Evolutionary conservation across 495 filamentous ascomycete genomes (phyloP).

Genomic region (Jackrogersella minutella): DNA sequence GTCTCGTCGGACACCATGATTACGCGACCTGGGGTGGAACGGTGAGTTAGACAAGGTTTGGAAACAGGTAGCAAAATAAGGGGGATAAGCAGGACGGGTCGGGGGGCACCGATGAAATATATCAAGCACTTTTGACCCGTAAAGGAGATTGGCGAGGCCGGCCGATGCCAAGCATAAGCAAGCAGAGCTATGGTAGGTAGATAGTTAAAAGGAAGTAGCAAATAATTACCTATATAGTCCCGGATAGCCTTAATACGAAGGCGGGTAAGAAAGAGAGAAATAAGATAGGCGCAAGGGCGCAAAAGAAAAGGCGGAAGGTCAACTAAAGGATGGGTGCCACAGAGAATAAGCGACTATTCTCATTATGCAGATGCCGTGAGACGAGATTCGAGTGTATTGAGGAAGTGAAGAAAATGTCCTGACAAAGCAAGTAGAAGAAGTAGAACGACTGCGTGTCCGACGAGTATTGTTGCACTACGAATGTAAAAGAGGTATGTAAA

Average conservation of each 20-base stretch:
- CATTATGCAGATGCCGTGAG: slow-evolving; percentile 48
- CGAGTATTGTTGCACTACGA: slow-evolving; percentile 11
- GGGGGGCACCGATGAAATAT: slow-evolving; percentile 20
- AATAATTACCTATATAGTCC: slow-evolving; percentile 10
- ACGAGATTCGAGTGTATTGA: slow-evolving; percentile 35
- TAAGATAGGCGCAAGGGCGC: slow-evolving; percentile 35
- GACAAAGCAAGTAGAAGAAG: slow-evolving; percentile 32
- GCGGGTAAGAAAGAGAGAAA: slow-evolving; percentile 10
- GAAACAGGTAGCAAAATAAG: slow-evolving; percentile 4
- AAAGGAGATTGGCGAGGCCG: slow-evolving; percentile 24
- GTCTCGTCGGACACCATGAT: slow-evolving; percentile 91
- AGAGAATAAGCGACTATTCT: slow-evolving; percentile 46
- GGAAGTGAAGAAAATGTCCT: slow-evolving; percentile 28
- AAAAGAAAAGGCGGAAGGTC: slow-evolving; percentile 29
- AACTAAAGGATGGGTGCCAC: slow-evolving; percentile 48
- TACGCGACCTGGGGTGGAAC: slow-evolving; percentile 29
- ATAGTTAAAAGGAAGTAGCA: slow-evolving; percentile 14
- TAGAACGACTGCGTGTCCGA: slow-evolving; percentile 22
- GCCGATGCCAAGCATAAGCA: slow-evolving; percentile 29
- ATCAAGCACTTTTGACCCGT: slow-evolving; percentile 10
- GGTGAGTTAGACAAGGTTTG: slow-evolving; percentile 20
- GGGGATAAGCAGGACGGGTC: slow-evolving; percentile 4
- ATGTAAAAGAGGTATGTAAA: no score
- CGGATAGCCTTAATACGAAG: slow-evolving; percentile 29
- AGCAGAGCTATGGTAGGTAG: slow-evolving; percentile 18